A percentile compares a stretch with the other conserved stretches of the same genome.
phyloP scores from a whole-genome alignment of 2,329 filamentous ascomycete species.

The Fusarium kyushuense region DNA sequence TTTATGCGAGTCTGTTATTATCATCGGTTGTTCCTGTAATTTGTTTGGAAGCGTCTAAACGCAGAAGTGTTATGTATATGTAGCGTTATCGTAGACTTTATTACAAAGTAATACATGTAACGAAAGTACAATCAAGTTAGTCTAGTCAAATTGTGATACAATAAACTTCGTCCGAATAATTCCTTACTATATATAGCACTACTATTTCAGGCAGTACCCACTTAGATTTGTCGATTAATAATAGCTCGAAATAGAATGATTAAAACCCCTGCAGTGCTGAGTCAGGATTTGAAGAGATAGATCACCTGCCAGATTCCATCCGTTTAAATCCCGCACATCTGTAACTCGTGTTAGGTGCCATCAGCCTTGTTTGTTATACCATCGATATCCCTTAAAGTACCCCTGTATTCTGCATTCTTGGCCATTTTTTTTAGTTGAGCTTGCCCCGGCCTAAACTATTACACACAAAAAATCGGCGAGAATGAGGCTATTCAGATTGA shows the following conservation, averaged over 20 bases:
- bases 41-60: no score
- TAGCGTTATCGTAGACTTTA: no score
- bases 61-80: no score
- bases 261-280: no score
- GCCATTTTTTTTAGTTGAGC: rapidly evolving
- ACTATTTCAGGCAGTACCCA: not conserved
- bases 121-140: no score
- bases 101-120: no score
- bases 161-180: no score
- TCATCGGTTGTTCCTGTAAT: no score
- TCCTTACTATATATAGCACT: no score
- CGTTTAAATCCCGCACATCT: not conserved
- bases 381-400: not conserved
- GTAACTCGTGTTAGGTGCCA: not conserved
- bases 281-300: not conserved
- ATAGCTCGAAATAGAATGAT: not conserved
- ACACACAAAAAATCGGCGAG: not conserved
- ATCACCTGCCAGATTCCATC: no score
- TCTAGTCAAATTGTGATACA: no score
- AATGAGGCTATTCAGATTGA: not conserved
- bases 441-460: not conserved
- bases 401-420: not conserved
- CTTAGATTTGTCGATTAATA: not conserved
- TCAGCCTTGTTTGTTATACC: not conserved
- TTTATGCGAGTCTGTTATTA: no score